Base-by-base conservation (phyloP, 306 rosid species). In the Comarum palustre region DNA sequence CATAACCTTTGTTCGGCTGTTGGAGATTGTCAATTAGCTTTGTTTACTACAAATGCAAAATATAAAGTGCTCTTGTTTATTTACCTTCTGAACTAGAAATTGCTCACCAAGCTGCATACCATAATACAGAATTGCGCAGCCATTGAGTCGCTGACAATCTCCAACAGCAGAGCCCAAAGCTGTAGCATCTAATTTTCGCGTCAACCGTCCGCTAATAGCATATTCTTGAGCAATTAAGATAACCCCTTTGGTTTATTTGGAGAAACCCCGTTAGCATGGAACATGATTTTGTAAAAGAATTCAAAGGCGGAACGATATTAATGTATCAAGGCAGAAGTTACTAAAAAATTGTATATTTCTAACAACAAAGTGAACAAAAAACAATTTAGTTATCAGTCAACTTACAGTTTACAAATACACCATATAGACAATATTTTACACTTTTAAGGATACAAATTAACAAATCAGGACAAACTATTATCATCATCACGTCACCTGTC, bases 221-320 rank as follows among this genome's bases (percentile, higher is more conserved):
- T 94, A 94, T 43, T 94, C 99, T 1, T 97, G 99, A 77, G 99
- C 99, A 55, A 94, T n/a, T n/a, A n/a, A n/a, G 84, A 83, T 91
- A 94, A 27, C 99, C 99, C 76, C 97, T 93, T 32, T 82, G 45
- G 59, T 57, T 73, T 27, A 68, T 74, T 55, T 16, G 17, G 74
- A 77, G 11, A 75, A 67, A 75, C 47, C 70, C 77, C 67, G 73
- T 81, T 75, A 86, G 84, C 77, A 83, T 19, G 68, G 31, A 57
- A 45, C 61, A 72, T 64, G n/a, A n/a, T n/a, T n/a, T n/a, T n/a
- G n/a, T n/a, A n/a, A 76, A 9, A 36, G 48, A 52, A 55, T 31
- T 42, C 46, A 41, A 66, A 45, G 68, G 48, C 55, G 20, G 25
- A 42, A 29, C 7, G 19, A 52, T n/a, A n/a, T n/a, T 13, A 17